Percentiles rank a stretch among this genome's conserved stretches.
Conservation (phyloP, 2,329 filamentous ascomycete species). For the Clonostachys chloroleuca region DNA sequence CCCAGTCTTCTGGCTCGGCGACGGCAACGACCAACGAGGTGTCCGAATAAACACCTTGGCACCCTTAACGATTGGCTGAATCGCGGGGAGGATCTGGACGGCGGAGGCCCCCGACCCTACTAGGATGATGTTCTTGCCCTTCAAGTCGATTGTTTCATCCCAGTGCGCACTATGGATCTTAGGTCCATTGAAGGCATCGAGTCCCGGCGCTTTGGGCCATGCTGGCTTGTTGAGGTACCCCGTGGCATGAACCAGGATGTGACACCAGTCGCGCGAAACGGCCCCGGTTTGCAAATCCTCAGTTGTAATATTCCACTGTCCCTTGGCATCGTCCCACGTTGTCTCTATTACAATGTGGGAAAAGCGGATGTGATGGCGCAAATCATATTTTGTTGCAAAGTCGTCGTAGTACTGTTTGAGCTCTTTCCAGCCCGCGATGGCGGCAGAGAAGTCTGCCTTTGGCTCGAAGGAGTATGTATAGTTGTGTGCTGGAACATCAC, state of each 20-base stretch:
- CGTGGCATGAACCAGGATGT: constrained; percentile 42
- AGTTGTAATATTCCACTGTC: constrained; percentile 30
- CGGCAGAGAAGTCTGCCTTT: constrained; percentile 42
- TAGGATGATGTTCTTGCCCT: constrained; percentile 45
- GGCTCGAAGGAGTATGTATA: constrained; percentile 7
- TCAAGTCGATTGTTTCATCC: constrained; percentile 25
- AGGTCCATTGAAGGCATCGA: constrained; percentile 39
- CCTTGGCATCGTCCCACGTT: constrained; percentile 36
- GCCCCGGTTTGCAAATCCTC: background rate
- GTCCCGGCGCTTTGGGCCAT: constrained; percentile 42
- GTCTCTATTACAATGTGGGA: constrained; percentile 34
- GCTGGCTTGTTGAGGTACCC: constrained; percentile 46
- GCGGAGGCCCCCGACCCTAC: constrained; percentile 54
- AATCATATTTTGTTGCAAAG: constrained; percentile 41
- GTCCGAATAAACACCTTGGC: constrained; percentile 1
- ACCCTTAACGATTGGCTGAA: constrained; percentile 16
- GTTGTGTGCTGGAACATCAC: constrained; percentile 20
- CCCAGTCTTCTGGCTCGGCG: background rate
- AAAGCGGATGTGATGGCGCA: constrained; percentile 36
- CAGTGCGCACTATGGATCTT: constrained; percentile 45
- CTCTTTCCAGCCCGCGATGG: constrained; percentile 49
- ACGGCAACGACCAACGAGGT: background rate
- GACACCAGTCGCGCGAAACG: constrained; percentile 15
- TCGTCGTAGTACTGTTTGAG: constrained; percentile 48
- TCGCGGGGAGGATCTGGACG: constrained; percentile 46